phyloP scores from a whole-genome alignment of 2,329 filamentous ascomycete genomes.

The Fusarium miscanthi region DNA sequence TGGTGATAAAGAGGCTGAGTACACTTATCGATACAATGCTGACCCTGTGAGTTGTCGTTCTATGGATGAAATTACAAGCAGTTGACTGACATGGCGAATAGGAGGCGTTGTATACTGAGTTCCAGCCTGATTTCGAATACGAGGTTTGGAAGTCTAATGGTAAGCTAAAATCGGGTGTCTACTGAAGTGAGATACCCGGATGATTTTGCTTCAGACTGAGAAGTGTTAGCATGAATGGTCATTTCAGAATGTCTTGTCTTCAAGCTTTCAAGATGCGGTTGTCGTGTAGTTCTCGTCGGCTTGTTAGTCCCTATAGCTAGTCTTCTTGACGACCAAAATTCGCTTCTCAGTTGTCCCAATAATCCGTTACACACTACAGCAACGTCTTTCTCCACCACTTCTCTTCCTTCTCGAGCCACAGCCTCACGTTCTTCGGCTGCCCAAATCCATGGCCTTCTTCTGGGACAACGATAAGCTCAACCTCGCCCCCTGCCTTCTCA shows the following conservation, averaged over 20 bases:
- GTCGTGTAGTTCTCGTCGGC: background rate
- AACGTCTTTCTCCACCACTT: conserved; percentile 59
- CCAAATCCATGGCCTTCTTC: conserved; percentile 64
- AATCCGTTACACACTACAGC: conserved; percentile 28
- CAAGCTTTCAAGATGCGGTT: background rate
- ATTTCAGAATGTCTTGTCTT: background rate
- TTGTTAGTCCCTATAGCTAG: background rate
- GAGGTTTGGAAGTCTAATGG: conserved; percentile 49
- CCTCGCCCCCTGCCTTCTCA: conserved; percentile 53
- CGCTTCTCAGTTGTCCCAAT: background rate
- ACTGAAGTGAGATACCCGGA: background rate
- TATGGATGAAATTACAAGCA: rapidly evolving
- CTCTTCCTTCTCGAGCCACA: conserved; percentile 58
- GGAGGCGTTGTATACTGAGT: conserved; percentile 49
- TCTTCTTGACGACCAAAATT: background rate
- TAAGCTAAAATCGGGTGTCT: conserved; percentile 30
- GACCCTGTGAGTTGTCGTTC: conserved; percentile 40
- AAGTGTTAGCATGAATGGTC: background rate
- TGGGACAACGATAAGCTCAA: conserved; percentile 59
- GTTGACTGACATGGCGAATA: conserved; percentile 7
- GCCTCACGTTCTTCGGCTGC: conserved; percentile 53
- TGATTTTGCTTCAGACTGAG: background rate
- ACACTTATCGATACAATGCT: conserved; percentile 51
- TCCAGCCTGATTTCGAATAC: conserved; percentile 51
- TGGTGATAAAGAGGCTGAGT: conserved; percentile 53